Evolutionary conservation across 768 basidiomycete species (phyloP).

Genomic region (Tylopilus subfusipes): DNA sequence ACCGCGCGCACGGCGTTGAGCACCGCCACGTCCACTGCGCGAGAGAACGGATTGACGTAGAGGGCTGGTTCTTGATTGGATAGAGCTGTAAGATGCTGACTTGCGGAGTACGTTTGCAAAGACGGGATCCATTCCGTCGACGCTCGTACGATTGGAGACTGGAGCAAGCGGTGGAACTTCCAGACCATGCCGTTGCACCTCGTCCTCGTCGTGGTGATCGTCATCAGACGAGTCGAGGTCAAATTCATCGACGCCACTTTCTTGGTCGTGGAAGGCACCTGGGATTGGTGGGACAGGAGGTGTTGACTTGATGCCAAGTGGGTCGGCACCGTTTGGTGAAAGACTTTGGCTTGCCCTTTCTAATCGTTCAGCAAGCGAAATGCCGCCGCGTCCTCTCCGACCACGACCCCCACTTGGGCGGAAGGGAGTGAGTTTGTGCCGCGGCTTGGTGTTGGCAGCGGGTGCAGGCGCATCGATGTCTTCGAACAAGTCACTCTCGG

Average conservation of each 20-base stretch:
- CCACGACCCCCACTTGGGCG: conserved; percentile 44
- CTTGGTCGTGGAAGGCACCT: conserved; percentile 26
- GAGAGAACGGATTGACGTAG: conserved; percentile 56
- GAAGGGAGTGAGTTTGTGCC: conserved; percentile 51
- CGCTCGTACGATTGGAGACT: conserved; percentile 61
- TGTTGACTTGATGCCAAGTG: conserved; percentile 12
- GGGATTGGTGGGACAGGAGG: conserved; percentile 35
- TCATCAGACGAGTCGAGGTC: conserved; percentile 25
- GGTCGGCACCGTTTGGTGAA: conserved; percentile 40
- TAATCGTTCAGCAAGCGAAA: conserved; percentile 58
- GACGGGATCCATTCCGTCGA: conserved; percentile 84
- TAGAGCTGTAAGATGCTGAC: conserved; percentile 38
- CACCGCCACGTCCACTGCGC: conserved; percentile 47
- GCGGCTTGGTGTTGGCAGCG: conserved; percentile 34
- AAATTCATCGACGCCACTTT: conserved; percentile 15
- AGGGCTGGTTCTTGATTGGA: conserved; percentile 53
- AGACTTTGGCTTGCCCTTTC: conserved; percentile 54
- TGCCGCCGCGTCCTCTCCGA: conserved; percentile 50
- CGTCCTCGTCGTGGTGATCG: conserved; percentile 21
- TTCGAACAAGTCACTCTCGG: conserved; percentile 43
- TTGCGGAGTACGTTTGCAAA: conserved; percentile 79
- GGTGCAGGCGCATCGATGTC: conserved; percentile 41
- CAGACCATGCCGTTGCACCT: conserved; percentile 24
- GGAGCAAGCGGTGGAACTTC: conserved; percentile 36
- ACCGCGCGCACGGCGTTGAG: conserved; percentile 54